Evolutionary conservation across 139 green algal species (phyloP).

Genomic region (Chlorella sp.): DNA sequence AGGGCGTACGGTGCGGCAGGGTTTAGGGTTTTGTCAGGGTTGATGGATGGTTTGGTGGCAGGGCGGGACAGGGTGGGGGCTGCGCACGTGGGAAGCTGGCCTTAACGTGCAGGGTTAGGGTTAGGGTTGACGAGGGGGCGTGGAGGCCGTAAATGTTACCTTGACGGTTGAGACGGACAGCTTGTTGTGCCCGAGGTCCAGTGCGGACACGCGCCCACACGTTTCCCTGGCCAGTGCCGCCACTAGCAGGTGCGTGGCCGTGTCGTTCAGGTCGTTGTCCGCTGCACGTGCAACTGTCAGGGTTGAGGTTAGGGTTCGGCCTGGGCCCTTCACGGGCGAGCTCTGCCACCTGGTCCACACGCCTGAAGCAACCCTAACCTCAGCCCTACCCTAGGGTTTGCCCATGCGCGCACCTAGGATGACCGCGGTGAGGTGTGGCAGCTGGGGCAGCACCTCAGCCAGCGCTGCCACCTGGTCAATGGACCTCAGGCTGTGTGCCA

Average conservation of each 20-base stretch:
- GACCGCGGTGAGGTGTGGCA: conserved; percentile 21
- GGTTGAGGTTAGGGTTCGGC: not conserved
- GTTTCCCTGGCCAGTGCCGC: not conserved
- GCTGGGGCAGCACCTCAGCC: conserved; percentile 26
- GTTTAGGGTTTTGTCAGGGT: not conserved
- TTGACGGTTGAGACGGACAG: not conserved
- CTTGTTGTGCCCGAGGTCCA: not conserved
- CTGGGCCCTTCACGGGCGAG: no score
- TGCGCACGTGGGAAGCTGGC: no score
- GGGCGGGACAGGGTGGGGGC: no score
- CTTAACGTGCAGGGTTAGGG: no score
- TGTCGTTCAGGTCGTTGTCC: not conserved
- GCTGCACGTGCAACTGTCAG: not conserved
- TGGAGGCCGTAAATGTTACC: no score
- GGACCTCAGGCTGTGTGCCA: conserved; percentile 14
- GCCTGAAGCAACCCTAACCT: not conserved
- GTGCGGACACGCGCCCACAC: not conserved
- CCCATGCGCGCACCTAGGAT: conserved; percentile 5
- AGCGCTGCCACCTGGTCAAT: conserved; percentile 32
- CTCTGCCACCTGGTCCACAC: not conserved
- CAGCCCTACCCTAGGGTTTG: not conserved
- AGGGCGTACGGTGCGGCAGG: not conserved
- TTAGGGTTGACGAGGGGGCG: no score
- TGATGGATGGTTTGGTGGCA: not conserved
- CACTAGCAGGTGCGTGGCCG: not conserved